Conservation (phyloP, 306 rosid genomes). For the Cicer chorassanicum region DNA sequence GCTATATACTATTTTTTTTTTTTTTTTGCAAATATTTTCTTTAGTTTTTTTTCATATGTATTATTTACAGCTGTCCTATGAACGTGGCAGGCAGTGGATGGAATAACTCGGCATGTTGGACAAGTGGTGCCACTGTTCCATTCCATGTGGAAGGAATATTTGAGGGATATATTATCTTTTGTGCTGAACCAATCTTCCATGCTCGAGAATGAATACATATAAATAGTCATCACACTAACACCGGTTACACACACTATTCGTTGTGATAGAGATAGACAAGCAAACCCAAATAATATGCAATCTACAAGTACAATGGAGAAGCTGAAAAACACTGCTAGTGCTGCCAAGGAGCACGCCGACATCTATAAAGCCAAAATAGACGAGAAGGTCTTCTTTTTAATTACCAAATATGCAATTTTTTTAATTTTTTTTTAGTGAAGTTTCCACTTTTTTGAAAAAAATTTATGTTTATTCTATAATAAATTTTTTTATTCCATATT, state of each 20-base stretch:
- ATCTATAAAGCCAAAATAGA: slow-evolving; percentile 62
- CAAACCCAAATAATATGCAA: slow-evolving; percentile 44
- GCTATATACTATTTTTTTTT: too few species aligned
- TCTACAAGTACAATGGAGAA: slow-evolving; percentile 67
- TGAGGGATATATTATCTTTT: not conserved
- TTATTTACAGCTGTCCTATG: not conserved
- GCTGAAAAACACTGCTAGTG: slow-evolving; percentile 60
- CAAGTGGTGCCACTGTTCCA: not conserved
- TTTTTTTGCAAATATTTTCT: too few species aligned
- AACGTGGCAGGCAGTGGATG: slow-evolving; percentile 6
- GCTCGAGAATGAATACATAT: not conserved
- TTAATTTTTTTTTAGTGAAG: too few species aligned
- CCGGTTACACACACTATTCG: not conserved
- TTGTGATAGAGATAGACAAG: not conserved
- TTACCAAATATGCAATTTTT: not conserved
- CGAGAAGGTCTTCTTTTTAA: slow-evolving; percentile 50
- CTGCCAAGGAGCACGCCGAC: slow-evolving; percentile 58
- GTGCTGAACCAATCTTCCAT: not conserved
- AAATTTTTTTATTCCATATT: too few species aligned
- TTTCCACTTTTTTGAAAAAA: too few species aligned
- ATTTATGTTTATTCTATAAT: too few species aligned
- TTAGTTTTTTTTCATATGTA: too few species aligned
- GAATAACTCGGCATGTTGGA: not conserved
- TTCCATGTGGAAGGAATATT: not conserved
- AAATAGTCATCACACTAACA: not conserved